Percentiles rank a stretch among this genome's conserved stretches.
phyloP scores from a whole-genome alignment of 345 rosid genomes.

The Hevea brasiliensis region DNA sequence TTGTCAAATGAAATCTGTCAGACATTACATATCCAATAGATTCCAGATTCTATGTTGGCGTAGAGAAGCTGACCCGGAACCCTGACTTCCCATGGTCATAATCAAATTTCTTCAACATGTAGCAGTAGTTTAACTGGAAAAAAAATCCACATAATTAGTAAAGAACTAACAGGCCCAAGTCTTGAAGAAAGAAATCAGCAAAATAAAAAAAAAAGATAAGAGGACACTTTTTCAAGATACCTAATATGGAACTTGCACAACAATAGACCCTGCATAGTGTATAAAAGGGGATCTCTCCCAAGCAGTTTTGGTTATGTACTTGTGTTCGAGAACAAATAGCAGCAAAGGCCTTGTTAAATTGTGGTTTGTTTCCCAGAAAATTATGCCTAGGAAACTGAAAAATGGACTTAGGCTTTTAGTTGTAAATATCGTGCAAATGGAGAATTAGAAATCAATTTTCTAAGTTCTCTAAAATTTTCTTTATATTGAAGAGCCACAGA shows the following conservation, averaged over 20 bases:
- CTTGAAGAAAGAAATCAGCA: not conserved
- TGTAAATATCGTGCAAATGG: too few relatives aligned
- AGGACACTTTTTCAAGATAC: not conserved
- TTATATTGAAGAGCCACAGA: not conserved
- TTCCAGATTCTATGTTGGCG: constrained; percentile 31
- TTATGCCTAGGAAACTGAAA: too few relatives aligned
- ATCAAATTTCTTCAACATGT: constrained; percentile 53
- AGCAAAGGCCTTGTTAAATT: too few relatives aligned
- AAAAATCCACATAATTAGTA: constrained; percentile 21
- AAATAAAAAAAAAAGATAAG: not conserved
- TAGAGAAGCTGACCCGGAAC: constrained; percentile 54
- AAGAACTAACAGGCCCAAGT: constrained; percentile 2
- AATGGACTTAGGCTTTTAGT: too few relatives aligned
- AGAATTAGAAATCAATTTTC: too few relatives aligned
- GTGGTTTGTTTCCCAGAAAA: too few relatives aligned
- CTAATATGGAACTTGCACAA: not conserved
- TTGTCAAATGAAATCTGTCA: not conserved
- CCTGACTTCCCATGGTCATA: constrained; percentile 64
- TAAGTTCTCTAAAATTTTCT: too few relatives aligned
- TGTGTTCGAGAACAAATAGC: not conserved
- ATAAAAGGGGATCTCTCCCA: not conserved
- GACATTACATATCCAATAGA: not conserved
- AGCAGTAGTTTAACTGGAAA: constrained; percentile 70
- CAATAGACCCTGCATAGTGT: not conserved
- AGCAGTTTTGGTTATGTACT: not conserved